Evolutionary conservation across 805 yeast genomes (phyloP).

Genomic region (Candida peoriensis): DNA sequence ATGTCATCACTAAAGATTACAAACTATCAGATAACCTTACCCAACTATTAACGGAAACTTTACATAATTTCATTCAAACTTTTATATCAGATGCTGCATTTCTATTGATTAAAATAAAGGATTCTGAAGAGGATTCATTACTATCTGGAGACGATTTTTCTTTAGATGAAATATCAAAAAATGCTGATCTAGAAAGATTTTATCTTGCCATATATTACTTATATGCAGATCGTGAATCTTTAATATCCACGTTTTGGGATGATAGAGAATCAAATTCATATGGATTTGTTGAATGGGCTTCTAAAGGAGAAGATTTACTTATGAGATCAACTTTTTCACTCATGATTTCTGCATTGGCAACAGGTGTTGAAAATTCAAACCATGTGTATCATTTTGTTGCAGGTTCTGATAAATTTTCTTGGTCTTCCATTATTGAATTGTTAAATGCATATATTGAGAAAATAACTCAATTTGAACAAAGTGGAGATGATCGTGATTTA

Average conservation of each 20-base stretch:
- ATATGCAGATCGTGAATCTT: constrained; percentile 55
- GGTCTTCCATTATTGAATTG: constrained; percentile 50
- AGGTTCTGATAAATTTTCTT: constrained; percentile 40
- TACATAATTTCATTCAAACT: constrained; percentile 47
- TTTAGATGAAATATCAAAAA: constrained; percentile 59
- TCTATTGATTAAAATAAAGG: constrained; percentile 60
- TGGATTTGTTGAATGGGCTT: constrained; percentile 88
- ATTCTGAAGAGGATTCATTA: constrained; percentile 68
- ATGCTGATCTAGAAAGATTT: constrained; percentile 84
- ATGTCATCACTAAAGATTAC: constrained; percentile 16
- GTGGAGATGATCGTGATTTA: constrained; percentile 48
- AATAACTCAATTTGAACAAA: constrained; percentile 31
- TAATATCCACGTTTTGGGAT: constrained; percentile 61
- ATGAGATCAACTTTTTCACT: constrained; percentile 80
- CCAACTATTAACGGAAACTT: constrained; percentile 30
- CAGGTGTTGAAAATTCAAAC: constrained; percentile 49
- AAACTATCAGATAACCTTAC: constrained; percentile 22
- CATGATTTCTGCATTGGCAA: constrained; percentile 70
- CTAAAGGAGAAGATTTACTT: constrained; percentile 71
- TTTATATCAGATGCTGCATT: constrained; percentile 64
- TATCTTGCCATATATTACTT: constrained; percentile 70
- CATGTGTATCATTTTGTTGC: constrained; percentile 44
- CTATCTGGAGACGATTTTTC: constrained; percentile 52
- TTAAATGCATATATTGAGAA: constrained; percentile 47
- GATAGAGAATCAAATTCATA: constrained; percentile 59